Base-by-base conservation (phyloP, 2,329 filamentous ascomycete species). In the Microcyclosporella mali region DNA sequence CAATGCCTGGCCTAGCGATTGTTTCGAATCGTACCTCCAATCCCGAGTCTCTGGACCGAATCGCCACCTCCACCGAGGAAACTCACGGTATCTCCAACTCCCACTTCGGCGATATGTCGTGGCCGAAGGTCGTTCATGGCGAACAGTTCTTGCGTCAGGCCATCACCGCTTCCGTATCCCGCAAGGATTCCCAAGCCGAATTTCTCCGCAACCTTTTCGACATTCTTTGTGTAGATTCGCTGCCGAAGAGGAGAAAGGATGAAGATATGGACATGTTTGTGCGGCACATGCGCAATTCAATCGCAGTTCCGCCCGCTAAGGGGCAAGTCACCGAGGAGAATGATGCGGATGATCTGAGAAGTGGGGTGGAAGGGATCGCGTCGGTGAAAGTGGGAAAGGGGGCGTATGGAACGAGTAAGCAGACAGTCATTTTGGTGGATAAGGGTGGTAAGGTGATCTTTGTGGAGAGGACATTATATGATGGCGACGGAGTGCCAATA, bases 391-490 rank as follows among this genome's bases (percentile, higher is more conserved):
- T 49, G n/a, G 46, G 47, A 8, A 33, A 52, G 4, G 75, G 74
- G 0, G 62, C 72, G 6, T 84, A 84, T 56, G 80, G 79, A 0
- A 84, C 80, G 2, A 77, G 81, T 57, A 79, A 79, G 60, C 79
- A 83, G 57, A 79, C 76, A 1, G 64, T 83, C 6, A 66, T 83
- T 2, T 60, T 84, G 11, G 77, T 81, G 15, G 67, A 73, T 52
- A 63, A 64, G 21, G 56, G 71, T n/a, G 77, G 77, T 2, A 69
- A 70, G 40, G 70, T 80, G 28, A 75, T 70, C n/a, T 83, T 77
- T 53, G 68, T 81, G 27, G 80, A 84, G 60, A 67, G 79, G 43
- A 81, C 78, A 14, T 58, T 83, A 15, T 81, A 72, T 55, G 76
- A 80, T 53, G 63, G 69, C 10, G 59, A 74, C 34, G 76, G 71